A percentile compares a stretch with the other conserved stretches of the same genome.
Evolutionary conservation across 2,329 filamentous ascomycete genomes (phyloP).

Genomic region (Zasmidium cellare): DNA sequence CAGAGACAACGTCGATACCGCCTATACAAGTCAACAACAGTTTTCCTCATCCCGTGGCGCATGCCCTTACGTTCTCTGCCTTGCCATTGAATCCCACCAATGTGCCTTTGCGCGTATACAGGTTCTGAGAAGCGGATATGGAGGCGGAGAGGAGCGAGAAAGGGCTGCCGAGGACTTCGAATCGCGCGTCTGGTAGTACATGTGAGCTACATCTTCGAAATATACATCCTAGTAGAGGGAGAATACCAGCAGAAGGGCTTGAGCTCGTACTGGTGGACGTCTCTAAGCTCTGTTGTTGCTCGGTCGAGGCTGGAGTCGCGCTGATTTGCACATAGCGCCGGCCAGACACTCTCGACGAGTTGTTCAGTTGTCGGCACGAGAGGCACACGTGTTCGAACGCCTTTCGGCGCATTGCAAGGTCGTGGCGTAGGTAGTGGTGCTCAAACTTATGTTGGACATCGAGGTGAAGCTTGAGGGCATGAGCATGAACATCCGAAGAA

Average conservation of each 20-base stretch:
- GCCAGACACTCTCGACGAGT: constrained; percentile 3
- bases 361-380: constrained; percentile 23
- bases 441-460: background rate
- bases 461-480: background rate
- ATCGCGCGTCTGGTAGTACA: constrained; percentile 72
- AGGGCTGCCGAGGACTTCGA: constrained; percentile 88
- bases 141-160: constrained; percentile 93
- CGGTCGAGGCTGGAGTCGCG: constrained; percentile 43
- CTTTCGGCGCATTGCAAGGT: constrained; percentile 30
- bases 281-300: constrained; percentile 40
- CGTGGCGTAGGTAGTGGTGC: background rate
- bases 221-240: background rate
- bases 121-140: constrained; percentile 86
- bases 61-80: constrained; percentile 70
- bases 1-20: constrained; percentile 83
- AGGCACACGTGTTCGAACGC: constrained; percentile 29
- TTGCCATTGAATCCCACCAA: constrained; percentile 88
- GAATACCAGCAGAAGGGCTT: constrained; percentile 20
- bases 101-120: constrained; percentile 90
- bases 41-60: background rate
- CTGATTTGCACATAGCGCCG: constrained; percentile 47
- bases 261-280: constrained; percentile 22
- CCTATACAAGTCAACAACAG: constrained; percentile 49
- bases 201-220: background rate
- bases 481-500: background rate